Base-by-base conservation (phyloP, 257 asterid species). In the Craterostigma plantagineum region DNA sequence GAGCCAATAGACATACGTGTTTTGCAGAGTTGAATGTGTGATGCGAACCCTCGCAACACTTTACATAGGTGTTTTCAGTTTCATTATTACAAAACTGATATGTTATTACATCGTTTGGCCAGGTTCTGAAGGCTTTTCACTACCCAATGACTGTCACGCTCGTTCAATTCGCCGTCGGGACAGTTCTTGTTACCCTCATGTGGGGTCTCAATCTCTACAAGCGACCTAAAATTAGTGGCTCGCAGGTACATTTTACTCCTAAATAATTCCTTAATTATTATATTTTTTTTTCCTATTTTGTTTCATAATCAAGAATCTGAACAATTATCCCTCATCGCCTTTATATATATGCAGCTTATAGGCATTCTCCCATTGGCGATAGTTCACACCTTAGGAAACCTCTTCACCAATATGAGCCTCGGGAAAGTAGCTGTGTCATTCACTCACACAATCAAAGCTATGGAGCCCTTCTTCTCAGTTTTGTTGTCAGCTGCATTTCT, bases 401-500 rank as follows among this genome's bases (percentile, higher is more conserved):
- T 85, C 49, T 85, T 85, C 80, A 85, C 94, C 48, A 85, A 85
- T 45, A 67, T 81, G 84, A 85, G 96, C 58, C 94, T 85, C 12
- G 96, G 96, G 45, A 73, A 75, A 72, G 94, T 85, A 66, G 55
- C 96, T 1, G 94, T 85, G 59, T 85, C 96, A 4, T 85, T 80
- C 65, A 80, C 96, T 45, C 93, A 85, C 70, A 85, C 96, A 5
- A 72, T 85, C 34, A 85, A 85, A 63, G 93, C 94, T 38, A 80
- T 73, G 92, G 95, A 79, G 68, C 95, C 92, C 18, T 84, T 84
- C 72, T 84, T 84, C 68, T 84, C 95, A 2, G 95, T 84, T 49
- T 23, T 72, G 53, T 91, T 84, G 51, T 84, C 95, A 34, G 79
- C 93, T 10, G 76, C 76, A 81, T 83, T 84, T 55, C 67, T 84